Percentiles rank a stretch among this genome's conserved stretches.
Conservation (phyloP, 2,329 filamentous ascomycete genomes). For the Sclerotinia spermophila region DNA sequence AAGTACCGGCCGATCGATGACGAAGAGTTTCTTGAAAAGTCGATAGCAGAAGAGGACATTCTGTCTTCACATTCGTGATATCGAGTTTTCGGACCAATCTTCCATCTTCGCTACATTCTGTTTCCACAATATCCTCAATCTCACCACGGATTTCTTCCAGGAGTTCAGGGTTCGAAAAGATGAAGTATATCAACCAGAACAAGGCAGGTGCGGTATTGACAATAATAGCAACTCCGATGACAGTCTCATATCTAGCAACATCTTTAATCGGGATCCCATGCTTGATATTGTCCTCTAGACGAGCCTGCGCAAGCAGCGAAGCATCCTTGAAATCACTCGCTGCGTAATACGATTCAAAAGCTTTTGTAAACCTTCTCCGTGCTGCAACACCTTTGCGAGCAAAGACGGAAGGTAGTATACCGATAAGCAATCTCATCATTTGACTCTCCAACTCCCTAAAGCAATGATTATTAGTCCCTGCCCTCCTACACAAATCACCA, state of each 20-base stretch:
- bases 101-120: not conserved
- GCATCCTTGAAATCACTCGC: constrained; percentile 40
- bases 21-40: constrained; percentile 42
- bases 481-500: constrained; percentile 23
- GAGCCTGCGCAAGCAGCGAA: constrained; percentile 39
- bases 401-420: constrained; percentile 18
- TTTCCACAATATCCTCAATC: not conserved
- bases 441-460: constrained; percentile 35
- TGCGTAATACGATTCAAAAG: constrained; percentile 42
- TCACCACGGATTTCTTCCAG: constrained; percentile 35
- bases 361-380: constrained; percentile 20
- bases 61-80: constrained; percentile 13
- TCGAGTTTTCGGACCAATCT: not conserved
- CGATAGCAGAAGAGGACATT: constrained; percentile 41
- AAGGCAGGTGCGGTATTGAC: constrained; percentile 41
- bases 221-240: constrained; percentile 41
- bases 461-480: too few relatives aligned
- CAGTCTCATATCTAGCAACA: constrained; percentile 39
- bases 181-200: constrained; percentile 37
- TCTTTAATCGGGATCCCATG: constrained; percentile 35
- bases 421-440: constrained; percentile 31
- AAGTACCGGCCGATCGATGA: constrained; percentile 39
- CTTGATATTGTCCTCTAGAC: constrained; percentile 36
- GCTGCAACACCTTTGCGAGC: constrained; percentile 12
- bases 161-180: constrained; percentile 37